Evolutionary conservation across 345 rosid genomes (phyloP).

Genomic region (Angophora floribunda): DNA sequence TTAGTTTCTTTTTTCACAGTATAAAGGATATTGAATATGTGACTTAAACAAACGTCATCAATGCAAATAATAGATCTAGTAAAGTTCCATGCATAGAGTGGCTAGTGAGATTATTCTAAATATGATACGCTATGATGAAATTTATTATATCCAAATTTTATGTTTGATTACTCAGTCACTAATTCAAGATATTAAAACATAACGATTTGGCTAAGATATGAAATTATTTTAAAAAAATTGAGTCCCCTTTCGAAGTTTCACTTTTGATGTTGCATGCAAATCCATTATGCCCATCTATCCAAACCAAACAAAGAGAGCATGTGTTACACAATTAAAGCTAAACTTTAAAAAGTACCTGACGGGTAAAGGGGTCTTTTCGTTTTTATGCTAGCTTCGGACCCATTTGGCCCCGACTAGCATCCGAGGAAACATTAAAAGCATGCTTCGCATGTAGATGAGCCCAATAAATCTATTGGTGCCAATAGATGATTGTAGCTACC

Average conservation of each 20-base stretch:
- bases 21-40: neutral
- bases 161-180: neutral
- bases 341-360: neutral
- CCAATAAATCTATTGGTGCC: no score
- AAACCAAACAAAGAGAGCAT: neutral
- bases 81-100: neutral
- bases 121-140: rapidly evolving
- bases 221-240: neutral
- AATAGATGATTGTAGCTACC: no score
- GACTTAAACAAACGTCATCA: neutral
- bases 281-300: neutral
- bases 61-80: neutral
- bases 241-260: neutral
- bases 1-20: neutral
- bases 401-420: neutral
- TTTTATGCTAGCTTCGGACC: neutral
- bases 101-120: rapidly evolving
- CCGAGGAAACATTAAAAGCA: neutral
- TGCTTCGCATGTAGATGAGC: neutral
- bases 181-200: neutral
- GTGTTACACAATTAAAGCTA: neutral
- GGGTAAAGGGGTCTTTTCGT: neutral
- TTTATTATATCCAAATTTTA: neutral
- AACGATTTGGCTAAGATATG: neutral
- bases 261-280: no score